Percentiles rank a stretch among this genome's conserved stretches.
Conservation (phyloP, 2,329 filamentous ascomycete genomes). For the Teratosphaeria pseudoeucalypti region DNA sequence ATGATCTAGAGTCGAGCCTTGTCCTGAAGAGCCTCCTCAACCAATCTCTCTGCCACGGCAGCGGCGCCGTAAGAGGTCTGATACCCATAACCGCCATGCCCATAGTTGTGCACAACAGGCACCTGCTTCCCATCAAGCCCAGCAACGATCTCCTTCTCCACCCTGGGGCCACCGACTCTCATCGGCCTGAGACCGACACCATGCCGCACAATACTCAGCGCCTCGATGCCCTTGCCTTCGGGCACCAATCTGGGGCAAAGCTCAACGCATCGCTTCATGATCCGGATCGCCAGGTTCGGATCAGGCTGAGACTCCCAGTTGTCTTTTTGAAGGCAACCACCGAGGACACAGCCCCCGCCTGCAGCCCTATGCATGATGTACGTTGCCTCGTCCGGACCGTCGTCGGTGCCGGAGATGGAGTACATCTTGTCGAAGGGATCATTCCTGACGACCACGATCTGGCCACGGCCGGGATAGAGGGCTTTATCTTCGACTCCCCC, state of each 20-base stretch:
- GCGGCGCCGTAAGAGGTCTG: constrained; percentile 37
- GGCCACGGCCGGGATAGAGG: constrained; percentile 68
- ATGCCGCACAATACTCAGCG: constrained; percentile 66
- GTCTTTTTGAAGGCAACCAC: constrained; percentile 71
- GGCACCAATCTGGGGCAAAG: constrained; percentile 52
- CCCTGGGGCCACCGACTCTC: constrained; percentile 59
- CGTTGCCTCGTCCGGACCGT: constrained; percentile 58
- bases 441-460: constrained; percentile 76
- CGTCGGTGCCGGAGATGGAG: constrained; percentile 60
- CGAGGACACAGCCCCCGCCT: constrained; percentile 72
- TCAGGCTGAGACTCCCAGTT: constrained; percentile 74
- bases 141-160: constrained; percentile 61
- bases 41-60: constrained; percentile 30
- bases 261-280: constrained; percentile 68
- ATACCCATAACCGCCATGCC: constrained; percentile 70
- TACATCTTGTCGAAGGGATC: constrained; percentile 57
- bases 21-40: constrained; percentile 22
- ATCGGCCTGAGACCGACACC: constrained; percentile 72
- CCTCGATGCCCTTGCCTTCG: constrained; percentile 58
- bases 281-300: constrained; percentile 65
- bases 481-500: constrained; percentile 70
- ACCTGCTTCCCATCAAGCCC: constrained; percentile 31
- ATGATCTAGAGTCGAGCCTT: constrained; percentile 2
- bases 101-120: constrained; percentile 71
- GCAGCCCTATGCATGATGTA: constrained; percentile 78